Conservation (phyloP, 352 stramenopile genomes). For the Pythium brassicae region DNA sequence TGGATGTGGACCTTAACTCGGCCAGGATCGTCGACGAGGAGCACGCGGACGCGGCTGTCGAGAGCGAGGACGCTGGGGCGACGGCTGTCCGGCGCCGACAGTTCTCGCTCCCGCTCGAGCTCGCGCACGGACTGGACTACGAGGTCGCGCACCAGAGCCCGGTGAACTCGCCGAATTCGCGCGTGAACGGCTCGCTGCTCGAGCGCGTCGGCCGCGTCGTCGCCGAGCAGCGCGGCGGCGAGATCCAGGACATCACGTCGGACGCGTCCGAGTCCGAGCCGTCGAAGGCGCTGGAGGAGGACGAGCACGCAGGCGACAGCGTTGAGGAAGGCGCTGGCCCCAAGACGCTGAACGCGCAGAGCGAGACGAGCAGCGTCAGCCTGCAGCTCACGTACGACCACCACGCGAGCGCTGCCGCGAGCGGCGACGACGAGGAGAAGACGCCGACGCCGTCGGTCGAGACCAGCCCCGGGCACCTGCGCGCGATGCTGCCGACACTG, state of each 20-base stretch:
- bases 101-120: conserved; percentile 31
- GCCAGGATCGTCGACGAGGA: neutral
- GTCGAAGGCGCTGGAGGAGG: conserved; percentile 14
- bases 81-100: conserved; percentile 14
- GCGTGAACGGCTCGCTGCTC: conserved; percentile 40
- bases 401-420: conserved; percentile 2
- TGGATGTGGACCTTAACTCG: conserved; percentile 40
- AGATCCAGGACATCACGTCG: conserved; percentile 76
- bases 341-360: neutral
- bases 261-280: conserved; percentile 23
- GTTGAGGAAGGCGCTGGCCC: conserved; percentile 1
- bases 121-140: conserved; percentile 33
- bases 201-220: conserved; percentile 69
- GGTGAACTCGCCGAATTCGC: conserved; percentile 13
- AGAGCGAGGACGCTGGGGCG: neutral
- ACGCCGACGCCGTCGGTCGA: conserved; percentile 2
- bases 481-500: neutral
- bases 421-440: conserved; percentile 9
- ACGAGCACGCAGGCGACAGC: conserved; percentile 13
- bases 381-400: conserved; percentile 10
- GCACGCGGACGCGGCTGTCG: neutral
- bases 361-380: neutral
- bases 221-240: conserved; percentile 62
- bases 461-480: conserved; percentile 2
- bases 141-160: conserved; percentile 22